A percentile compares a stretch with the other conserved stretches of the same genome.
Evolutionary conservation across 1,284 basidiomycete species (phyloP).

Genomic region (Polyporus tsugae): DNA sequence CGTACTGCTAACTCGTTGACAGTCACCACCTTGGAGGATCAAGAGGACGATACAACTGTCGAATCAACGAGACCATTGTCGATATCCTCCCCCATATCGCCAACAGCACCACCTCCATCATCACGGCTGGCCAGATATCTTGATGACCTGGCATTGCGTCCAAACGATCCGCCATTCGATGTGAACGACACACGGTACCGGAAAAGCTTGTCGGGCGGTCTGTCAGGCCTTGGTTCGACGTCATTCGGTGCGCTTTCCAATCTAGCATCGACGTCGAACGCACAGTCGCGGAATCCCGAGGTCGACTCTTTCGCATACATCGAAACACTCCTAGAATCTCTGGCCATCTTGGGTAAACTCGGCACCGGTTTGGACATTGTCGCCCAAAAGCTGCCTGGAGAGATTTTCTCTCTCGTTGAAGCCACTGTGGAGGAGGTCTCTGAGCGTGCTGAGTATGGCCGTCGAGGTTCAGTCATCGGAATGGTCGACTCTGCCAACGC

Average conservation of each 20-base stretch:
- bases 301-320: slow-evolving; percentile 94
- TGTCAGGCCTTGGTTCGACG: slow-evolving; percentile 33
- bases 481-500: slow-evolving; percentile 25
- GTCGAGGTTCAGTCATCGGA: slow-evolving; percentile 57
- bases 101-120: slow-evolving; percentile 41
- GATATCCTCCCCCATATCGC: slow-evolving; percentile 46
- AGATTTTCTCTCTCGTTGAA: slow-evolving; percentile 90
- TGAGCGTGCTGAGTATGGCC: slow-evolving; percentile 82
- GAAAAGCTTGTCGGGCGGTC: slow-evolving; percentile 38
- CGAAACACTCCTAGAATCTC: slow-evolving; percentile 92
- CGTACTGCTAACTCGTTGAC: slow-evolving; percentile 7
- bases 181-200: slow-evolving; percentile 63
- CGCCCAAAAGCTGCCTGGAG: slow-evolving; percentile 84
- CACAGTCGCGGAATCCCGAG: slow-evolving; percentile 75
- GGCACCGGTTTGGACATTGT: slow-evolving; percentile 88
- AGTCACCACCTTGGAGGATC: slow-evolving; percentile 70
- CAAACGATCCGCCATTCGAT: slow-evolving; percentile 84
- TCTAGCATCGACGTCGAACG: slow-evolving; percentile 24
- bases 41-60: slow-evolving; percentile 49
- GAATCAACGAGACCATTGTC: slow-evolving; percentile 22
- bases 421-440: slow-evolving; percentile 91
- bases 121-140: slow-evolving; percentile 73
- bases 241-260: slow-evolving; percentile 38
- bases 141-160: slow-evolving; percentile 73
- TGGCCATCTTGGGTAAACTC: slow-evolving; percentile 91